These are phyloP conservation scores for Pythium catenulatum DNA, from an alignment of 352 stramenopile genomes.

Conservation along the genomic window DNA sequence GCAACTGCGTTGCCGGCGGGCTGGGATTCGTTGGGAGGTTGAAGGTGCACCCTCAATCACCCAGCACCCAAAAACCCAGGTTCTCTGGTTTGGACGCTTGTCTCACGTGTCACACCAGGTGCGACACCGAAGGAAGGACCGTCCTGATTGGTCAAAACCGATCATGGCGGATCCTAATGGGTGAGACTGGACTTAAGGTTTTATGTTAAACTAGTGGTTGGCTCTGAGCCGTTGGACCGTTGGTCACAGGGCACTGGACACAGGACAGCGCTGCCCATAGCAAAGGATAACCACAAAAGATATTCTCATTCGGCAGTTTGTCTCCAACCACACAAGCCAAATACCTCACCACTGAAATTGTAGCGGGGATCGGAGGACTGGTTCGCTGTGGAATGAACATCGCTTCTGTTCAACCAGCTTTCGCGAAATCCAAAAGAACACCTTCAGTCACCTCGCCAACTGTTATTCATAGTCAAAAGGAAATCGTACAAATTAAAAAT, in stretches of 20 bases:
- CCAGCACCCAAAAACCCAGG: background rate
- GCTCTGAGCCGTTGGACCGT: background rate
- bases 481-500: too few relatives aligned
- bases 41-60: background rate
- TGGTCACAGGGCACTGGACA: background rate
- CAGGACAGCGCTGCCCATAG: background rate
- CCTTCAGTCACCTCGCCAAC: too few relatives aligned
- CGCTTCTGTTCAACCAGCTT: too few relatives aligned
- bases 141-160: conserved; percentile 18
- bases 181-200: background rate
- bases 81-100: background rate
- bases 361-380: too few relatives aligned
- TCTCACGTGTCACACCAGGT: background rate
- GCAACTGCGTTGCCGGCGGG: conserved; percentile 1
- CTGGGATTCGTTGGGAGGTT: background rate
- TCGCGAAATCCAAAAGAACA: too few relatives aligned
- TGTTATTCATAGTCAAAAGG: too few relatives aligned
- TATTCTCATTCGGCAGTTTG: background rate
- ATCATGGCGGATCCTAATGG: background rate
- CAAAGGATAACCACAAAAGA: background rate
- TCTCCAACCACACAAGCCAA: background rate
- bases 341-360: too few relatives aligned
- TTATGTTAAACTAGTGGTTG: background rate
- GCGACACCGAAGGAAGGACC: background rate
- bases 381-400: too few relatives aligned